Evolutionary conservation across 2,329 filamentous ascomycete species (phyloP), one percentile per base, ranked within the genome.

Genomic region (Thelonectria blattea): DNA sequence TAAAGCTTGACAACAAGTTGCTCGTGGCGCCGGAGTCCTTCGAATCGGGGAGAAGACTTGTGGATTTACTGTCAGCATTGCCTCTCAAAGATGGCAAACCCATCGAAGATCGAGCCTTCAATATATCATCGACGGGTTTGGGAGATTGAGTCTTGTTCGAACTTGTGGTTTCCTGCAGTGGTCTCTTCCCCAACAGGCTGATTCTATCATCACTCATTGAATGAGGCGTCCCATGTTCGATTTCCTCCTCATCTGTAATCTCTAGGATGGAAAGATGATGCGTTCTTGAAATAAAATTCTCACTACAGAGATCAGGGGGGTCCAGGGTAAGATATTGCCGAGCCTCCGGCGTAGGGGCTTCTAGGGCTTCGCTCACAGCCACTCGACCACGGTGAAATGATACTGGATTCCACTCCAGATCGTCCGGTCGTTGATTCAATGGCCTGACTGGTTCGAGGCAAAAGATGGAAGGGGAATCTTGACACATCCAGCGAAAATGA

Each of bases 1-100:
- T 71, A 30, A 76, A 78, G 12, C 62, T 67, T 1, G 63, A 64
- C 2, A 78, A 54, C 2, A 78, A 62, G 22, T 58, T 72, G 5
- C 65, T 65, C 2, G 74, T 72, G 2, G 70, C 66, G 22, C 64
- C 65, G 8, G 62, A 34, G 18, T 72, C 68, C 12, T 45, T 52
- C 2, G 58, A 56, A 6, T 43, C 30, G 2, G 68, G 62, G 6
- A 73, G 55, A 1, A 69, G 24, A 18, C 10, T 34, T 3, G 34
- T 15, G 9, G 24, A 14, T 9, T 54, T 41, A 3, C 45, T 30
- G 5, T 8, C 24, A 17, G 15, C 3, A n/a, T 56, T 71, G 3
- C 54, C 52, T 39, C 51, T 58, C 8, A 30, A 32, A 4, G 10
- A 2, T 5, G 49, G 39, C 12, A 17, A 41, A 4, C 2, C 14